Percentiles rank a stretch among this genome's conserved stretches.
These are phyloP conservation scores for Xerocomus brunneocitrinus DNA, from an alignment of 768 basidiomycete genomes.

Conservation along the genomic window DNA sequence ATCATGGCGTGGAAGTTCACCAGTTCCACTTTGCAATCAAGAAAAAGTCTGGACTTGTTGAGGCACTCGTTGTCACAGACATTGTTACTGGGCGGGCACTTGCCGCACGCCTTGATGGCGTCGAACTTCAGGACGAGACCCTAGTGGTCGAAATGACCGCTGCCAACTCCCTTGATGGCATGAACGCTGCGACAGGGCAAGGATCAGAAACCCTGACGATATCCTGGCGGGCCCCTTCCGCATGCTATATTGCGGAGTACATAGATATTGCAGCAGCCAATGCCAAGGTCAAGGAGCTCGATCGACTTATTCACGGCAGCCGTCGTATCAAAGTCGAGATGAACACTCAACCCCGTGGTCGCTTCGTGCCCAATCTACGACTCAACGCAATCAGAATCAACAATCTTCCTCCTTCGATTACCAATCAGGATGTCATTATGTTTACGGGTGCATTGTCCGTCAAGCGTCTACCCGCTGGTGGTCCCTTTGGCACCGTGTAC, in stretches of 20 bases:
- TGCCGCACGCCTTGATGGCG: conserved; percentile 42
- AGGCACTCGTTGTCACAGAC: conserved; percentile 43
- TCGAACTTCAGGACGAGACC: conserved; percentile 41
- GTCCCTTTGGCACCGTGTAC: conserved; percentile 17
- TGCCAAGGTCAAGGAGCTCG: conserved; percentile 33
- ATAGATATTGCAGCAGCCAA: conserved; percentile 15
- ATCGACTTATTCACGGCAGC: conserved; percentile 34
- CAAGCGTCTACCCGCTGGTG: conserved; percentile 24
- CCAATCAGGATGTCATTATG: conserved; percentile 20
- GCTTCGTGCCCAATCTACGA: conserved; percentile 20
- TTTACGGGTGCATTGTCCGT: conserved; percentile 30
- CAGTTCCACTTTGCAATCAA: conserved; percentile 34
- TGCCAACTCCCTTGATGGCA: conserved; percentile 37
- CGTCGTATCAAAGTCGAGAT: conserved; percentile 44
- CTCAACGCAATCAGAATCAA: conserved; percentile 40
- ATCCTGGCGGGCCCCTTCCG: conserved; percentile 48
- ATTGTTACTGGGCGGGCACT: conserved; percentile 39
- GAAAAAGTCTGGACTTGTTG: conserved; percentile 27
- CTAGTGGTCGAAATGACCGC: conserved; percentile 42
- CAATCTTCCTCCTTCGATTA: conserved; percentile 33
- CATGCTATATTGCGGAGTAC: conserved; percentile 44
- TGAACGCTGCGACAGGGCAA: conserved; percentile 34
- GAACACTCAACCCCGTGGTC: conserved; percentile 37
- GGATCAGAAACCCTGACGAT: conserved; percentile 42
- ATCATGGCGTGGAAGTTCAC: conserved; percentile 37